Conservation (phyloP, 306 rosid genomes). For the Vigna reflexopilosa region DNA sequence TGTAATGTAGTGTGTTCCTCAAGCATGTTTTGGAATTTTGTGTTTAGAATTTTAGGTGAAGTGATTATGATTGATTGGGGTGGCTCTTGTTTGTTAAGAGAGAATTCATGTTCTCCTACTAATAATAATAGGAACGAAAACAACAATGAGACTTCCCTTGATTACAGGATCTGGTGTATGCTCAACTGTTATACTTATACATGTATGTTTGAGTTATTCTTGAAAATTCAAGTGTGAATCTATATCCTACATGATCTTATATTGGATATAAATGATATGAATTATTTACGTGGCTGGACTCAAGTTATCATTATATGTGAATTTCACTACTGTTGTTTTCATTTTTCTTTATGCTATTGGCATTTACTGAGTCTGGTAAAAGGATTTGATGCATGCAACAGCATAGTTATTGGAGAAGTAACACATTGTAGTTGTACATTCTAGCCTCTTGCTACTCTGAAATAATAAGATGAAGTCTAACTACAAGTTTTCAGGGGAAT, state of each 20-base stretch:
- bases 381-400: no score
- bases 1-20: background rate
- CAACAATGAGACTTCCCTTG: conserved; percentile 27
- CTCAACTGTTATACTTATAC: background rate
- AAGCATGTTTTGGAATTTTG: background rate
- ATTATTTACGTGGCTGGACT: no score
- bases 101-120: conserved; percentile 60
- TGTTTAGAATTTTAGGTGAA: background rate
- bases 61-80: conserved; percentile 5
- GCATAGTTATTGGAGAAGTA: no score
- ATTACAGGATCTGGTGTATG: background rate
- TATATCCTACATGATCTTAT: no score
- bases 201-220: background rate
- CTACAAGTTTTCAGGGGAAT: no score
- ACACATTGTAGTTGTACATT: no score
- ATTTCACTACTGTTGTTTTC: background rate
- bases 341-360: background rate
- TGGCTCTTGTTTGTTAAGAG: conserved; percentile 51
- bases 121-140: conserved; percentile 28
- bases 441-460: no score
- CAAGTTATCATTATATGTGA: background rate
- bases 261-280: no score
- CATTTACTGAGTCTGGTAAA: background rate
- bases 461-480: no score
- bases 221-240: no score